These are phyloP conservation scores for Scolecobasidium constrictum DNA, from an alignment of 2,329 filamentous ascomycete genomes.

Conservation along the genomic window DNA sequence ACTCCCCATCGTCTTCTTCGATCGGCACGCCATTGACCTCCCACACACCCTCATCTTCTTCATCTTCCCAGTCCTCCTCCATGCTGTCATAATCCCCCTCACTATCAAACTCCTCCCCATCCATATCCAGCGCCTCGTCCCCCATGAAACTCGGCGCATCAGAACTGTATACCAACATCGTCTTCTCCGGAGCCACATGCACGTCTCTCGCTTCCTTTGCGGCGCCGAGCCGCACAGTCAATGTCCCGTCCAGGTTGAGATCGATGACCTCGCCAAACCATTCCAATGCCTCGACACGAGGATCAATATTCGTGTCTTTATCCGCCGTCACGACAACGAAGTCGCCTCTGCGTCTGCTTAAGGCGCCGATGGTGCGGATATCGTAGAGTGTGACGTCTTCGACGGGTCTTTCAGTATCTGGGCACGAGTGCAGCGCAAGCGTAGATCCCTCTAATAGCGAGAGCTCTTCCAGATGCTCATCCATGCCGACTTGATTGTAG, in stretches of 20 bases:
- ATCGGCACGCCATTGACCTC: conserved; percentile 3
- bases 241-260: conserved; percentile 39
- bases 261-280: conserved; percentile 50
- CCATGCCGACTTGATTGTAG: conserved; percentile 14
- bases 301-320: no score
- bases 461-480: not conserved
- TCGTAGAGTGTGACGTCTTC: conserved; percentile 50
- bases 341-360: conserved; percentile 36
- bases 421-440: conserved; percentile 1
- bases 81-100: conserved; percentile 1
- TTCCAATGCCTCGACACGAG: no score
- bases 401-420: not conserved
- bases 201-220: conserved; percentile 39
- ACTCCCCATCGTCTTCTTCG: not conserved
- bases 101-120: not conserved
- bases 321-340: conserved; percentile 35
- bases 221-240: conserved; percentile 44
- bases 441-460: conserved; percentile 9
- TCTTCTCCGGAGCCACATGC: conserved; percentile 34
- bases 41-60: conserved; percentile 4
- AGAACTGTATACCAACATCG: conserved; percentile 30
- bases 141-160: not conserved
- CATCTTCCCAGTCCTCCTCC: not conserved
- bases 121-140: not conserved
- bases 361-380: conserved; percentile 36